A percentile compares a stretch with the other conserved stretches of the same genome.
Evolutionary conservation across 148 eudicot species (phyloP).

Genomic region (Vaccinium myrtillus): DNA sequence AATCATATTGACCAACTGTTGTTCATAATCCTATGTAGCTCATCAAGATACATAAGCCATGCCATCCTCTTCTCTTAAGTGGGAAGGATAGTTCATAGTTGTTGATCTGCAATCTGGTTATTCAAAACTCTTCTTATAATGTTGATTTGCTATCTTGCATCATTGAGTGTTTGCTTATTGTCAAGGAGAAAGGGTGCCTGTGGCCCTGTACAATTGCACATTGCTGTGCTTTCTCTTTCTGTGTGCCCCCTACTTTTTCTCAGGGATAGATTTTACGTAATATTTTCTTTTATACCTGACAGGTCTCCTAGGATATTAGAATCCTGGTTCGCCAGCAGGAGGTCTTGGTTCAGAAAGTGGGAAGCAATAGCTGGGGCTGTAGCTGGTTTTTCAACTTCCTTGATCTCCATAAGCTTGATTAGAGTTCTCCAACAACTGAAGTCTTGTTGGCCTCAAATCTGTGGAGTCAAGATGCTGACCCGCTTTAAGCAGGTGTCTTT

Average conservation of each 20-base stretch:
- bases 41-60: not conserved
- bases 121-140: not conserved
- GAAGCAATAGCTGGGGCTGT: constrained; percentile 58
- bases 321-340: constrained; percentile 48
- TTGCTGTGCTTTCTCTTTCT: not conserved
- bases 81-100: not conserved
- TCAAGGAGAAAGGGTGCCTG: not conserved
- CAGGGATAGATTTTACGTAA: not conserved
- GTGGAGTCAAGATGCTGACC: constrained; percentile 24
- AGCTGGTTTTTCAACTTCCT: constrained; percentile 56
- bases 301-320: constrained; percentile 62
- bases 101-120: not conserved
- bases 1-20: not conserved
- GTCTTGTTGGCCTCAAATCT: constrained; percentile 28
- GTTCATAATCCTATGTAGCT: not conserved
- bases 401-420: constrained; percentile 44
- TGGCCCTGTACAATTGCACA: not conserved
- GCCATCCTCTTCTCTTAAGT: not conserved
- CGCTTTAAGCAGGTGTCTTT: constrained; percentile 53
- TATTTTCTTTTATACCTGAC: constrained; percentile 15
- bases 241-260: not conserved
- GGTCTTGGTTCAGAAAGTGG: constrained; percentile 45
- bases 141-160: not conserved
- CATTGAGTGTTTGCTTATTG: not conserved
- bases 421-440: constrained; percentile 36